Percentiles rank a stretch among this genome's conserved stretches.
phyloP scores from a whole-genome alignment of 2,329 filamentous ascomycete genomes.

The Ophiostoma piceae region DNA sequence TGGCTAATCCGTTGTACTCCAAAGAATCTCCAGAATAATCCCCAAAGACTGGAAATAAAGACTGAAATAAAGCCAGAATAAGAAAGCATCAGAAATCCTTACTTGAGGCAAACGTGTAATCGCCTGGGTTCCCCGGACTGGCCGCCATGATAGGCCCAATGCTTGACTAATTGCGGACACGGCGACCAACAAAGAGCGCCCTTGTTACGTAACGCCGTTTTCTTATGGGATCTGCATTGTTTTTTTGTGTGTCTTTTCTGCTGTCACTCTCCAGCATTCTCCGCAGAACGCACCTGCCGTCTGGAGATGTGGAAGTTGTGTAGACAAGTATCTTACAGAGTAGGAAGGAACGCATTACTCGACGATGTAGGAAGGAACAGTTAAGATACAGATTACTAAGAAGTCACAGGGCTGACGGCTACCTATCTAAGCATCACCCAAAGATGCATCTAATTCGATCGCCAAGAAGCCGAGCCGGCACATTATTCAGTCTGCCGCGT shows the following conservation, averaged over 20 bases:
- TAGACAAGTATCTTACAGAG: background rate
- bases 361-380: too few relatives aligned
- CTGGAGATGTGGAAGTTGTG: background rate
- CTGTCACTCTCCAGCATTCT: conserved; percentile 4
- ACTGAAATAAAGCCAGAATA: too few relatives aligned
- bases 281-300: conserved; percentile 12
- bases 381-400: too few relatives aligned
- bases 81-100: background rate
- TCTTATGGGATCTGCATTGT: background rate
- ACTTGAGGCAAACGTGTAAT: conserved; percentile 16
- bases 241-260: background rate
- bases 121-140: conserved; percentile 12
- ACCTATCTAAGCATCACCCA: background rate
- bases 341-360: background rate
- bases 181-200: background rate
- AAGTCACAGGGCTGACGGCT: background rate
- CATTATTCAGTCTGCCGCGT: background rate
- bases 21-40: too few relatives aligned
- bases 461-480: conserved; percentile 14
- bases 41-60: background rate
- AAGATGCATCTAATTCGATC: too few relatives aligned
- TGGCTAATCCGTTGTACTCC: too few relatives aligned
- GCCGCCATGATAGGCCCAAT: conserved; percentile 2
- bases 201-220: conserved; percentile 1
- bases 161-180: background rate